These are phyloP conservation scores for Graphiopsis chlorocephala DNA, from an alignment of 2,329 filamentous ascomycete species.

Conservation along the genomic window DNA sequence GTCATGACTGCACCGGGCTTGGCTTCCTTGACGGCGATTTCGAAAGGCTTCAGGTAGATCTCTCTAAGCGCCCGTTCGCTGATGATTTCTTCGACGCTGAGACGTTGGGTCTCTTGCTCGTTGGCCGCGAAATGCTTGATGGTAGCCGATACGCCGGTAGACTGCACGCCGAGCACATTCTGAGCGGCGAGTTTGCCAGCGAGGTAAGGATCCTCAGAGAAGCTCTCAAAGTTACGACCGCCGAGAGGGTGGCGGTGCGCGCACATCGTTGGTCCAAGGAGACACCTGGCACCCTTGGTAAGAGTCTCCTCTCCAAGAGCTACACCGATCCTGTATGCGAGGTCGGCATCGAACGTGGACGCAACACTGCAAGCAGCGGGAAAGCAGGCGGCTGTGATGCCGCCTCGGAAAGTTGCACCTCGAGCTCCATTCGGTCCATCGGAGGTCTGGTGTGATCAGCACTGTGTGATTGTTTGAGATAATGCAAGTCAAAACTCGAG, in stretches of 20 bases:
- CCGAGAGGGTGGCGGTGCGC: conserved; percentile 41
- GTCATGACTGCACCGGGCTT: conserved; percentile 58
- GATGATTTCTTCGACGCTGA: conserved; percentile 62
- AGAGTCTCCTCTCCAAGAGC: conserved; percentile 8
- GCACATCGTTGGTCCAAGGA: conserved; percentile 7
- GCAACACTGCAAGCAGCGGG: conserved; percentile 41
- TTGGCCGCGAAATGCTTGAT: conserved; percentile 78
- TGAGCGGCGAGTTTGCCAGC: conserved; percentile 68
- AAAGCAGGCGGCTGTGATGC: conserved; percentile 65
- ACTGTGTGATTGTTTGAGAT: no score
- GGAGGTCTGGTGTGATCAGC: conserved; percentile 56
- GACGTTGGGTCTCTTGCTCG: conserved; percentile 67
- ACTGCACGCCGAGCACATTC: conserved; percentile 63
- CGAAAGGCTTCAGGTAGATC: conserved; percentile 71
- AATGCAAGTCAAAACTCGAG: neutral
- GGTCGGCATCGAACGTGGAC: conserved; percentile 4
- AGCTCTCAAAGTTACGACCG: conserved; percentile 84
- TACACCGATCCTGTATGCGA: conserved; percentile 6
- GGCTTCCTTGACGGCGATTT: conserved; percentile 57
- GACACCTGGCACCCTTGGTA: conserved; percentile 6
- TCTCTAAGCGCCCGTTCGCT: conserved; percentile 65
- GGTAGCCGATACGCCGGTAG: conserved; percentile 70
- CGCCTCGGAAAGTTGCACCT: conserved; percentile 66
- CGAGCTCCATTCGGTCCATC: conserved; percentile 70
- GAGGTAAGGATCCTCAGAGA: conserved; percentile 76